Base-by-base conservation (phyloP, 768 basidiomycete genomes). In the Cubamyces lactineus region DNA sequence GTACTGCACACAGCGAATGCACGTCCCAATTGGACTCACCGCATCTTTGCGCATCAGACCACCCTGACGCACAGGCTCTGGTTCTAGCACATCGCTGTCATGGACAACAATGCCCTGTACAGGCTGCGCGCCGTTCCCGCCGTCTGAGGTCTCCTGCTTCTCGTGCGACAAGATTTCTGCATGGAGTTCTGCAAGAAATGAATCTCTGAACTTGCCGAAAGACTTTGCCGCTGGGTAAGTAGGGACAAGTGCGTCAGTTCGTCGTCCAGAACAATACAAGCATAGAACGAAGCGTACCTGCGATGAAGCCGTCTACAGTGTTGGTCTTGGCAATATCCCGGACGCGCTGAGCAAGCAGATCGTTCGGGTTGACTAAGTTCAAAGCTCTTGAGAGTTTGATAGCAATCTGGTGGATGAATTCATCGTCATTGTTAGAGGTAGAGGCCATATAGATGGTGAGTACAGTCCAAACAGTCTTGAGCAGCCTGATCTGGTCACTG, bases 181-280 rank as follows among this genome's bases (percentile, higher is more conserved):
- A 77, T 94, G 91, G 8, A 96, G 75, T 65, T 93, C 90, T 43
- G 83, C 78, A 55, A 96, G 79, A 69, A 92, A 91, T 39, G 86
- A 84, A 70, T 86, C 84, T 70, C 88, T 82, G 71, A 96, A 95
- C 79, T 91, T 91, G 72, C 92, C 94, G 77, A 97, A 96, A 34
- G 87, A 78, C 64, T 80, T 84, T 38, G 90, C 89, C 67, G 92
- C 92, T 88, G 67, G 3, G 15, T 5, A 17, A 6, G 9, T 5
- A 49, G 9, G 13, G 1, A 30, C 23, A 0, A 3, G 42, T 17
- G 42, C 42, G 42, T 17, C 42, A 49, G 24, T 26, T 28, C 13
- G 17, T 4, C 12, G 28, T 3, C 48, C 23, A 24, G 26, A 11
- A 15, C 30, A 6, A 42, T 11, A 9, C 7, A 23, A 16, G 11